Conservation (phyloP, 768 basidiomycete species). For the Tubosaeta sp. region DNA sequence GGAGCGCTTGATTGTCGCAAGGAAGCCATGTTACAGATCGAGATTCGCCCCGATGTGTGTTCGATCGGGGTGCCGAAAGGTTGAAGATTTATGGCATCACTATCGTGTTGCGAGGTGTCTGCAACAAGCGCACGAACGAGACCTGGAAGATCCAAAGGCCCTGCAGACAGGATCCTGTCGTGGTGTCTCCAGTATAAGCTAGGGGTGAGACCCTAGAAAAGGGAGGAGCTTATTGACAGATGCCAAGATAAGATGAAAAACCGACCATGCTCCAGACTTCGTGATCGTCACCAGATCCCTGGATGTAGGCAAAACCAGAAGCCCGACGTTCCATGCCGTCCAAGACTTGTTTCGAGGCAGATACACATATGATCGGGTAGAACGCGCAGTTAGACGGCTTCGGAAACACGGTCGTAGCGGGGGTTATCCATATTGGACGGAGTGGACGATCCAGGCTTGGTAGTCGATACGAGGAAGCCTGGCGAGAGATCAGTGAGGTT, state of each 20-base stretch:
- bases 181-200: constrained; percentile 63
- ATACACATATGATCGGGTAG: constrained; percentile 77
- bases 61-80: constrained; percentile 13
- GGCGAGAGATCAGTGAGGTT: background rate
- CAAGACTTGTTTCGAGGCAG: constrained; percentile 70
- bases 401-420: constrained; percentile 48
- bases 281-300: constrained; percentile 94
- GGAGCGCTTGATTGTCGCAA: constrained; percentile 9
- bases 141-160: constrained; percentile 45
- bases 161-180: constrained; percentile 41
- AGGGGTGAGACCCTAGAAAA: constrained; percentile 68
- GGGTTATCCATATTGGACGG: constrained; percentile 86
- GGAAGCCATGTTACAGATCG: constrained; percentile 35
- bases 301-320: constrained; percentile 81
- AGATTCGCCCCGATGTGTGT: constrained; percentile 38
- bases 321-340: constrained; percentile 58
- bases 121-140: constrained; percentile 19
- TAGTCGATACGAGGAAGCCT: constrained; percentile 72
- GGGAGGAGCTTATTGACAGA: background rate
- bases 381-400: constrained; percentile 31
- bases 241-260: background rate
- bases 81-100: background rate
- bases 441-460: constrained; percentile 62
- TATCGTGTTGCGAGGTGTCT: background rate
- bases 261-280: constrained; percentile 81